phyloP scores from a whole-genome alignment of 2,329 filamentous ascomycete genomes.

The Lachnellula hyalina region DNA sequence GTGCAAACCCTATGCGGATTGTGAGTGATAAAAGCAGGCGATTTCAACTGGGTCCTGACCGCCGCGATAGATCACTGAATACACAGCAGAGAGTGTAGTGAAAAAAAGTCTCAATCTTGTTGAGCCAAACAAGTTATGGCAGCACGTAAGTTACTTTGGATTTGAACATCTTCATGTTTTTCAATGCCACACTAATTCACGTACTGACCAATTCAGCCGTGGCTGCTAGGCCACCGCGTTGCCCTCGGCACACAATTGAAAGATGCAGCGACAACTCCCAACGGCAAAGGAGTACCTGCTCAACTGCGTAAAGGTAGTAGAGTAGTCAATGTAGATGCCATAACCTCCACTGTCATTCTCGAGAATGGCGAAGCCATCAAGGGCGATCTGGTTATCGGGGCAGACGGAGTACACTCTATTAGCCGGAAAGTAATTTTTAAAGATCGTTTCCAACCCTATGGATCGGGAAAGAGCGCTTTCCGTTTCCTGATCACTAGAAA shows the following conservation, averaged over 20 bases:
- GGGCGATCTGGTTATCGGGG: conserved; percentile 48
- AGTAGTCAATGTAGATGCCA: conserved; percentile 40
- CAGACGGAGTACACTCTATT: conserved; percentile 45
- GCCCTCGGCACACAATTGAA: conserved; percentile 49
- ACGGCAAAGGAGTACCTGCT: conserved; percentile 33
- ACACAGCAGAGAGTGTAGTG: conserved; percentile 14
- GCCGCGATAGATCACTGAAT: conserved; percentile 26
- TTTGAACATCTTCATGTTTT: background rate
- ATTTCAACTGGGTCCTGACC: background rate
- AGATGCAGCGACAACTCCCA: conserved; percentile 36
- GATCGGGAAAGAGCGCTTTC: conserved; percentile 22
- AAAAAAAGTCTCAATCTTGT: background rate
- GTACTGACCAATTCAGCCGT: conserved; percentile 24
- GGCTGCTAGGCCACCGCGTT: conserved; percentile 50
- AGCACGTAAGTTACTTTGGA: conserved; percentile 30
- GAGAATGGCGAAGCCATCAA: conserved; percentile 39
- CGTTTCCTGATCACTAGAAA: conserved; percentile 22
- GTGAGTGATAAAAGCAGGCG: background rate
- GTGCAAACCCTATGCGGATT: conserved; percentile 26
- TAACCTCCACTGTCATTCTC: conserved; percentile 38
- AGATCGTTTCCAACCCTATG: conserved; percentile 19
- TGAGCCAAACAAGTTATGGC: conserved; percentile 40
- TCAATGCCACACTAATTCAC: background rate
- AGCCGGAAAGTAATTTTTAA: conserved; percentile 7
- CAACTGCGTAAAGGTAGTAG: conserved; percentile 38